phyloP scores from a whole-genome alignment of 1,284 basidiomycete genomes.

The Irpex sp. region DNA sequence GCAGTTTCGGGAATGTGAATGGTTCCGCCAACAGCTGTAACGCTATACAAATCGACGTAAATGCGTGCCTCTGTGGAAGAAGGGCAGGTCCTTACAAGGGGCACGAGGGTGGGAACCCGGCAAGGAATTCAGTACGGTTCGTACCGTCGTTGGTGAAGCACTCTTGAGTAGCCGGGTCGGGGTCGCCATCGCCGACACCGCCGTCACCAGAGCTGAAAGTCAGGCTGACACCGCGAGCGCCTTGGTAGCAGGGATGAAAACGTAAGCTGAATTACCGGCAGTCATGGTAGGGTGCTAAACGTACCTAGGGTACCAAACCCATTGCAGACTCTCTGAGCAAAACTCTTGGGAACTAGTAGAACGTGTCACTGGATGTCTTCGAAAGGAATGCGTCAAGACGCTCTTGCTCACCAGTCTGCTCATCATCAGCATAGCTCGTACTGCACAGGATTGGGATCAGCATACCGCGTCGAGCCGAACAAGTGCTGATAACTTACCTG shows the following conservation, averaged over 20 bases:
- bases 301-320: conserved; percentile 59
- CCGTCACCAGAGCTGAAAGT: conserved; percentile 62
- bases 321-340: conserved; percentile 56
- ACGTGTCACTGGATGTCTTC: not conserved
- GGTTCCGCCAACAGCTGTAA: conserved; percentile 60
- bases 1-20: conserved; percentile 51
- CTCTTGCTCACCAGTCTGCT: conserved; percentile 41
- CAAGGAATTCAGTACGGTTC: conserved; percentile 51
- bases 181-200: conserved; percentile 61
- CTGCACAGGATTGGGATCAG: not conserved
- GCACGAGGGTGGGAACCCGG: conserved; percentile 53
- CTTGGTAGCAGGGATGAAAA: conserved; percentile 19
- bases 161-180: conserved; percentile 39
- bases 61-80: not conserved
- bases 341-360: conserved; percentile 48
- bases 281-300: not conserved
- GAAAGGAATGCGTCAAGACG: not conserved
- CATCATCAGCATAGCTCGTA: conserved; percentile 64
- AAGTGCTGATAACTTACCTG: conserved; percentile 23
- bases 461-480: not conserved
- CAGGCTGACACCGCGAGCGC: conserved; percentile 59
- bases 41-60: conserved; percentile 21
- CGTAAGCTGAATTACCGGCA: no score
- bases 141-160: conserved; percentile 59
- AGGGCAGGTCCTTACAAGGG: conserved; percentile 23